phyloP scores from a whole-genome alignment of 768 basidiomycete species.

The Hirschioporus abietinus region DNA sequence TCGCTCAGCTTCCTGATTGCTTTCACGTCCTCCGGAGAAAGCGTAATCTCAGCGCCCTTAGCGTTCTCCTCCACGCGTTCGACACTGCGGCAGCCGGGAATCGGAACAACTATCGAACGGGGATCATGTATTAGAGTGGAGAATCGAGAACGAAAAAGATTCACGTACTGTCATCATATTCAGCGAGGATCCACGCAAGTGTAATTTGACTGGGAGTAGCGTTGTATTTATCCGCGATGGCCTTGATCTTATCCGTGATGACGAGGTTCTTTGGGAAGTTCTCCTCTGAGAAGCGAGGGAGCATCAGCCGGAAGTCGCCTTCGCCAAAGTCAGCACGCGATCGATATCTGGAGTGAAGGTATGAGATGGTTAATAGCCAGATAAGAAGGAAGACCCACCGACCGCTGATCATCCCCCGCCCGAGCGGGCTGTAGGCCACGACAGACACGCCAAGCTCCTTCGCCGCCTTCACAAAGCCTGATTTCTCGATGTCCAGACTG shows the following conservation, averaged over 20 bases:
- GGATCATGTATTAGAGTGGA: not conserved
- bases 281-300: slow-evolving; percentile 14
- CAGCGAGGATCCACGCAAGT: slow-evolving; percentile 27
- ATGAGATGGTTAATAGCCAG: not conserved
- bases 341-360: slow-evolving; percentile 2
- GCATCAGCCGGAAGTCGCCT: slow-evolving; percentile 6
- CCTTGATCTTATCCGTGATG: slow-evolving; percentile 19
- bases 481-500: slow-evolving; percentile 17
- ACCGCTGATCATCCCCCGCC: slow-evolving; percentile 33
- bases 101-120: slow-evolving; percentile 5
- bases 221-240: slow-evolving; percentile 10
- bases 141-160: not conserved
- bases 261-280: slow-evolving; percentile 15
- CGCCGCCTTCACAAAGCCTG: slow-evolving; percentile 23
- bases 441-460: slow-evolving; percentile 26
- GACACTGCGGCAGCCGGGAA: slow-evolving; percentile 1
- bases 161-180: slow-evolving; percentile 6
- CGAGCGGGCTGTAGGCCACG: slow-evolving; percentile 30
- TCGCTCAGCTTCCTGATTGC: slow-evolving; percentile 18
- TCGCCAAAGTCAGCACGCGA: slow-evolving; percentile 18
- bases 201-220: slow-evolving; percentile 23
- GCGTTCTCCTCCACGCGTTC: slow-evolving; percentile 24
- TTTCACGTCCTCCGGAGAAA: slow-evolving; percentile 21
- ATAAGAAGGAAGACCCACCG: slow-evolving; percentile 10
- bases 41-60: slow-evolving; percentile 18